These are phyloP conservation scores for Aspergillus sp. DNA, from an alignment of 2,329 filamentous ascomycete genomes.

Conservation along the genomic window DNA sequence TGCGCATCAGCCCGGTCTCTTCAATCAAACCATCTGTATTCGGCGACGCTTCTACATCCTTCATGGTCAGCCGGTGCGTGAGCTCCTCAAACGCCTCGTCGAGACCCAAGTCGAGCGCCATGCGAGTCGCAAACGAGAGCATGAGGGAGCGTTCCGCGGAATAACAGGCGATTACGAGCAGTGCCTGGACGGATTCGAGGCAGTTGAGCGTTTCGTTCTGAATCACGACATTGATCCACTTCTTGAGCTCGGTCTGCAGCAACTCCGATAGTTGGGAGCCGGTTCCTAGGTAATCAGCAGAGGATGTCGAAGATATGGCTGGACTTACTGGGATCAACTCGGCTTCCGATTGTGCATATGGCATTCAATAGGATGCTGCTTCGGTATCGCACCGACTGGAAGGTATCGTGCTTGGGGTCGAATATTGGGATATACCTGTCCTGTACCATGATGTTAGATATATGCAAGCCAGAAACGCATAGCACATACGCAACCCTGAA, in stretches of 20 bases:
- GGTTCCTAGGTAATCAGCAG: slow-evolving; percentile 18
- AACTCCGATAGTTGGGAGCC: slow-evolving; percentile 40
- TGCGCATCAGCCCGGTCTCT: slow-evolving; percentile 41
- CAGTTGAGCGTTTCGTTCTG: slow-evolving; percentile 39
- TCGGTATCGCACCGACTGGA: slow-evolving; percentile 46
- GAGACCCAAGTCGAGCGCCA: slow-evolving; percentile 52
- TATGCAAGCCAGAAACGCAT: neutral
- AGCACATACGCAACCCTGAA: slow-evolving; percentile 36
- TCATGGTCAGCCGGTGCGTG: slow-evolving; percentile 29
- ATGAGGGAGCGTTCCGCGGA: slow-evolving; percentile 53
- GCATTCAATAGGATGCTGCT: slow-evolving; percentile 54
- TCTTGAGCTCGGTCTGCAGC: slow-evolving; percentile 46
- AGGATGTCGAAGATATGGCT: neutral
- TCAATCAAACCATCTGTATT: slow-evolving; percentile 14
- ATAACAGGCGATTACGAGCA: slow-evolving; percentile 55
- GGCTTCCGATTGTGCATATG: slow-evolving; percentile 54
- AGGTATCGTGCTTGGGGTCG: slow-evolving; percentile 46
- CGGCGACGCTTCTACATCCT: slow-evolving; percentile 20
- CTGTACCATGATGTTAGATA: slow-evolving; percentile 21
- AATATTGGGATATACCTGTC: slow-evolving; percentile 53
- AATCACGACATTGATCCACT: slow-evolving; percentile 48
- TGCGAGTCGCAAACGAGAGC: slow-evolving; percentile 51
- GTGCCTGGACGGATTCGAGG: slow-evolving; percentile 53
- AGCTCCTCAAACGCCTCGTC: slow-evolving; percentile 46
- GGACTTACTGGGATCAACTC: slow-evolving; percentile 36